Conservation (phyloP, 2,329 filamentous ascomycete species). For the Rutstroemia sydowiana region DNA sequence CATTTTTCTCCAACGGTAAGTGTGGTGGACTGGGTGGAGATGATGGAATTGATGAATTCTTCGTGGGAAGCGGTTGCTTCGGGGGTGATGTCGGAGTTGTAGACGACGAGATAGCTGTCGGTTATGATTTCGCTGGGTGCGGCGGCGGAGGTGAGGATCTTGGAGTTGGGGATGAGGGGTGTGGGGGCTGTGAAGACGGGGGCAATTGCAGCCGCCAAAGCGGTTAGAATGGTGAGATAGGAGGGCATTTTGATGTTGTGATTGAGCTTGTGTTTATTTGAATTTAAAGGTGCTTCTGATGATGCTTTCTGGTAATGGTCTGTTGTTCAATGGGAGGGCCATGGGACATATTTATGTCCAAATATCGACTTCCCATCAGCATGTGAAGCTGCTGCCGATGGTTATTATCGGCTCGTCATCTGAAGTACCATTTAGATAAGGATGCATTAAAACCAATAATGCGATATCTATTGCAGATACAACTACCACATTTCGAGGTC, state of each 20-base stretch:
- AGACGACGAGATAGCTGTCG: conserved; percentile 58
- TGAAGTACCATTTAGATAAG: background rate
- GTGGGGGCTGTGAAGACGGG: conserved; percentile 24
- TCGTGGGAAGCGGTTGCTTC: conserved; percentile 44
- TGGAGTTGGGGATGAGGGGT: background rate
- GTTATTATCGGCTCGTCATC: background rate
- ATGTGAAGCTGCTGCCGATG: background rate
- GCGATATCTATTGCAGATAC: background rate
- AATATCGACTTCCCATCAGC: background rate
- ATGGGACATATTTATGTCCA: background rate
- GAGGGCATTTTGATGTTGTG: conserved; percentile 18
- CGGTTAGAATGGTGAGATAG: conserved; percentile 23
- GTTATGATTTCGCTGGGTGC: conserved; percentile 42
- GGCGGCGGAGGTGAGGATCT: conserved; percentile 37
- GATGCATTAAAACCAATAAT: background rate
- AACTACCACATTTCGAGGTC: background rate
- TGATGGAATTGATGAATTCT: conserved; percentile 38
- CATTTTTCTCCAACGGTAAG: too few relatives aligned
- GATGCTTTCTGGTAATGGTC: background rate
- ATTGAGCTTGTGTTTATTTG: background rate
- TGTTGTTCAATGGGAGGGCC: background rate
- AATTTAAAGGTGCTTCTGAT: background rate
- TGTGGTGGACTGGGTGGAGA: too few relatives aligned
- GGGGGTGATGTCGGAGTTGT: conserved; percentile 46
- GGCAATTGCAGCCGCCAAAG: conserved; percentile 24